Evolutionary conservation across 306 rosid genomes (phyloP), one percentile per base, ranked within the genome.

Genomic region (Prosopis cineraria): DNA sequence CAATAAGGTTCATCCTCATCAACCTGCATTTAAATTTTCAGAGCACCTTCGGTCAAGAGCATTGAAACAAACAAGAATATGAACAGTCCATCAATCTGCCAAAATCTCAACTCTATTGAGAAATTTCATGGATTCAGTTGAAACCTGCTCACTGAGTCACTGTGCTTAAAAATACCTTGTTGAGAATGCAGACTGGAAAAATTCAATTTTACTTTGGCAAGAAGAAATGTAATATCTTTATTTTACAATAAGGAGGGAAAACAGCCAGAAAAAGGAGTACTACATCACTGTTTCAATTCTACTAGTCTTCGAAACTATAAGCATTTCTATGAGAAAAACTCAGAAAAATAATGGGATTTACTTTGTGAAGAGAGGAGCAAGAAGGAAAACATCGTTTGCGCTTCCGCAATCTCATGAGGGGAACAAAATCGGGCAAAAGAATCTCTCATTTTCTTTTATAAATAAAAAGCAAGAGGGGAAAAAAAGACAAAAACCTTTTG

Each of bases 351-450:
- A 58, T 44, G 56, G 48, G 75, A 56, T 74, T 85, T 89, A 92
- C 98, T 90, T 74, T 83, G 89, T 83, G 88, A 82, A 79, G 87
- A 84, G 95, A 91, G 52, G 89, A 85, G 79, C 98, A 95, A 56
- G 98, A 95, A 64, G 96, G 98, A 87, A 92, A 88, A 82, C 90
- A 92, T 68, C 84, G 91, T 74, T 89, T 92, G 53, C 88, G 91
- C 92, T 88, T 95, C 82, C 93, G 80, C 66, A 91, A 81, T 87
- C 96, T 92, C 98, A 95, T 91, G 84, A 85, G 90, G 85, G 80
- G 40, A 67, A 37, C 84, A 73, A 83, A 86, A 85, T 65, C 75
- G 69, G 58, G 74, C 62, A 75, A 39, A 85, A 80, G 68, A 74
- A 13, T 43, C 65, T 53, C 73, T 60, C 83, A 83, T 30, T 74